phyloP scores from a whole-genome alignment of 345 rosid species.

The Hibiscus syriacus region DNA sequence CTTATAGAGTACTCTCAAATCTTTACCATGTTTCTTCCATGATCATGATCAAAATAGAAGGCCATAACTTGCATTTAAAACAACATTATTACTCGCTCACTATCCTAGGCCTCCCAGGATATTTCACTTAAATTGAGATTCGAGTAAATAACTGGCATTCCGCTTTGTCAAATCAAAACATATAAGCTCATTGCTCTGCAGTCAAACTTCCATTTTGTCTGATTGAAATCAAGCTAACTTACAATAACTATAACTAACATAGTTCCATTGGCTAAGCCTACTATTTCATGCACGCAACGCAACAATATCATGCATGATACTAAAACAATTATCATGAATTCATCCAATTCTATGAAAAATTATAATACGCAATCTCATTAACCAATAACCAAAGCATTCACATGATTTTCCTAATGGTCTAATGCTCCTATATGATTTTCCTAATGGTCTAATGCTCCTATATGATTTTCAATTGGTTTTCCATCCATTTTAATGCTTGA shows the following conservation, averaged over 20 bases:
- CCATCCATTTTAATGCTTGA: no score
- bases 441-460: no score
- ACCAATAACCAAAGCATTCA: no score
- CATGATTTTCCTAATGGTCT: no score
- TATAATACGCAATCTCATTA: no score
- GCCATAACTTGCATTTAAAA: neutral
- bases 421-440: no score
- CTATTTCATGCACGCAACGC: no score
- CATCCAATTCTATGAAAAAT: no score
- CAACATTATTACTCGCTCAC: neutral
- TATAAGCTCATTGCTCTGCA: neutral
- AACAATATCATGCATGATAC: no score
- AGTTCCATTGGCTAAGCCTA: neutral
- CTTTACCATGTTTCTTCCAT: neutral
- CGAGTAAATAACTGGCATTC: neutral
- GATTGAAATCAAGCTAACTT: neutral
- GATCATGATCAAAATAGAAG: neutral
- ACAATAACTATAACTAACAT: neutral
- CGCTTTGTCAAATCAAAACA: no score
- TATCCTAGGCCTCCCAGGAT: neutral
- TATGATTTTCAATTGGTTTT: no score
- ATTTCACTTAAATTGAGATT: neutral
- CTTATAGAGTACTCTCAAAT: neutral
- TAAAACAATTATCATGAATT: no score
- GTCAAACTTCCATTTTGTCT: neutral